Conservation (phyloP, 1,284 basidiomycete species). For the Ustilago vetiveriae region DNA sequence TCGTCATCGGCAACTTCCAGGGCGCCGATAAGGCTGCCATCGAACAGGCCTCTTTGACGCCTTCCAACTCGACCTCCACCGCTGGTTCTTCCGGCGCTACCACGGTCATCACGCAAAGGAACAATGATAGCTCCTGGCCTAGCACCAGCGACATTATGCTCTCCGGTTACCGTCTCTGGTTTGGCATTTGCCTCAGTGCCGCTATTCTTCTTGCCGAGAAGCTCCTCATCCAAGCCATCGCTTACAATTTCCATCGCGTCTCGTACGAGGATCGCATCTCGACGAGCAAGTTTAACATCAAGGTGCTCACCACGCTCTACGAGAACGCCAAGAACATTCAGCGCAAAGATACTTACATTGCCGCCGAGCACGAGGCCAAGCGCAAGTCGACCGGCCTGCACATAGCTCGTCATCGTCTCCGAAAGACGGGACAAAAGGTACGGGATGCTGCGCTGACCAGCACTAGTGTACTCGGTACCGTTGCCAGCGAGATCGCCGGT, state of each 20-base stretch:
- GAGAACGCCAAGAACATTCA: slow-evolving; percentile 72
- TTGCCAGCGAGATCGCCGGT: slow-evolving; percentile 72
- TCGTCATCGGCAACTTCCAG: slow-evolving; percentile 62
- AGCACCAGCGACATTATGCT: slow-evolving; percentile 67
- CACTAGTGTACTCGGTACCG: slow-evolving; percentile 67
- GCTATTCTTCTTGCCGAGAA: slow-evolving; percentile 83
- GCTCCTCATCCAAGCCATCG: slow-evolving; percentile 78
- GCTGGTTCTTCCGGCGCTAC: slow-evolving; percentile 21
- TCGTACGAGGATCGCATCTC: slow-evolving; percentile 87
- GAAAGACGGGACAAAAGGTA: slow-evolving; percentile 45
- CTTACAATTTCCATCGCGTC: slow-evolving; percentile 82
- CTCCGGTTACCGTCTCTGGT: slow-evolving; percentile 67
- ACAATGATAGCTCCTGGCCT: slow-evolving; percentile 33
- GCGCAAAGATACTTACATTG: slow-evolving; percentile 46
- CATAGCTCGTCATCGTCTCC: slow-evolving; percentile 22
- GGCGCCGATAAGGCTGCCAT: slow-evolving; percentile 36
- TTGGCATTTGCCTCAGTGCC: slow-evolving; percentile 79
- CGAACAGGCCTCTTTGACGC: slow-evolving; percentile 26
- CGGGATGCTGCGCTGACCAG: slow-evolving; percentile 68
- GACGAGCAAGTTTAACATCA: slow-evolving; percentile 83
- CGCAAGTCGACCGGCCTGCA: slow-evolving; percentile 42
- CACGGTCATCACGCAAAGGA: slow-evolving; percentile 11
- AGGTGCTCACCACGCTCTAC: slow-evolving; percentile 79
- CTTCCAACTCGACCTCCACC: slow-evolving; percentile 45
- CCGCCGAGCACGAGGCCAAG: slow-evolving; percentile 46